These are phyloP conservation scores for Tolypocladium amazonense DNA, from an alignment of 2,329 filamentous ascomycete genomes.

Conservation along the genomic window DNA sequence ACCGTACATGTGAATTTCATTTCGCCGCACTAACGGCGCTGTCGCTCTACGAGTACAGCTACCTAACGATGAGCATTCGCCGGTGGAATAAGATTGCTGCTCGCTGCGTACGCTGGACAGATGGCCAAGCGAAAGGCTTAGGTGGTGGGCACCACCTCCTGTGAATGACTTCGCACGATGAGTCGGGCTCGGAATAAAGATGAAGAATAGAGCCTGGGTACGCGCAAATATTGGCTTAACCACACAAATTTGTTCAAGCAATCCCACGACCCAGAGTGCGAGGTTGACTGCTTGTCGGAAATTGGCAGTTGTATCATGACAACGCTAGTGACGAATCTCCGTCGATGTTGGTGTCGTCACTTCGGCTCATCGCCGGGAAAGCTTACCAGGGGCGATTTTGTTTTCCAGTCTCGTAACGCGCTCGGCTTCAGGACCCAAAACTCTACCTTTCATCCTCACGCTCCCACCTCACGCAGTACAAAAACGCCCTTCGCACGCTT, in stretches of 20 bases:
- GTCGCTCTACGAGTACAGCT: too few species aligned
- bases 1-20: not conserved
- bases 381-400: not conserved
- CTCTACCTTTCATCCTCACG: constrained; percentile 3
- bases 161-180: too few species aligned
- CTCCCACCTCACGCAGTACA: constrained; percentile 3
- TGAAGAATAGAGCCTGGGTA: too few species aligned
- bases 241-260: too few species aligned
- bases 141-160: too few species aligned
- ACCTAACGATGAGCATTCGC: too few species aligned
- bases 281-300: not conserved
- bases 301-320: not conserved
- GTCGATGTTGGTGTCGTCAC: not conserved
- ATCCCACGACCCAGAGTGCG: too few species aligned
- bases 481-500: not conserved
- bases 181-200: too few species aligned
- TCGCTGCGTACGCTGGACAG: too few species aligned
- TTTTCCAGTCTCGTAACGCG: not conserved
- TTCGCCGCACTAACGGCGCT: not conserved
- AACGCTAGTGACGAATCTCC: not conserved
- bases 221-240: too few species aligned
- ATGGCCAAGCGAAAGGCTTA: too few species aligned
- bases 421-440: not conserved
- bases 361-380: constrained; percentile 1
- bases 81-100: too few species aligned